Percentiles rank a stretch among this genome's conserved stretches.
Evolutionary conservation across 208 protist species (phyloP).

Genomic region (Trypanosoma grayi): DNA sequence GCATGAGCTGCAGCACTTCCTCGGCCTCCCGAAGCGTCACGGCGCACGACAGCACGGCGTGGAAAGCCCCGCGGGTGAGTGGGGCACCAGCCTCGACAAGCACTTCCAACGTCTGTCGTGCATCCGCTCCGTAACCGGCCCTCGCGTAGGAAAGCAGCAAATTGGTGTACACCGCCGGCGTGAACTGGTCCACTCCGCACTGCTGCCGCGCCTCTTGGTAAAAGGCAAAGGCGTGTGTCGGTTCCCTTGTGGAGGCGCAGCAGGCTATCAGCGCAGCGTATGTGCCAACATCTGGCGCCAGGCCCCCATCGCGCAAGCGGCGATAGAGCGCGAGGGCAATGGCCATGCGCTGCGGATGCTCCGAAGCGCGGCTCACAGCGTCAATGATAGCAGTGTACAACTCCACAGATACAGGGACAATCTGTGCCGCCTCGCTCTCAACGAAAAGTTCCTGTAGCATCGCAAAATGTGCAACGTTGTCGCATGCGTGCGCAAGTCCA

Average conservation of each 20-base stretch:
- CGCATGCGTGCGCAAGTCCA: slow-evolving; percentile 46
- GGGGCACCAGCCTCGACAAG: slow-evolving; percentile 79
- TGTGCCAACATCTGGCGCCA: slow-evolving; percentile 50
- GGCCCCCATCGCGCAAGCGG: slow-evolving; percentile 56
- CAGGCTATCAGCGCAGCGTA: slow-evolving; percentile 82
- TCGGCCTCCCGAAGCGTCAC: slow-evolving; percentile 68
- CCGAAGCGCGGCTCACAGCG: slow-evolving; percentile 50
- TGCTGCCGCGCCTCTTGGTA: slow-evolving; percentile 73
- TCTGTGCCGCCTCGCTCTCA: slow-evolving; percentile 39
- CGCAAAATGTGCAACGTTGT: slow-evolving; percentile 51
- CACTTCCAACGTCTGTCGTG: slow-evolving; percentile 64
- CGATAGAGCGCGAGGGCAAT: slow-evolving; percentile 80
- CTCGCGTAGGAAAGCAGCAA: slow-evolving; percentile 65
- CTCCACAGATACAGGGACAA: slow-evolving; percentile 66
- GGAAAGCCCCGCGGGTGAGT: slow-evolving; percentile 65
- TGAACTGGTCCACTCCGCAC: slow-evolving; percentile 39
- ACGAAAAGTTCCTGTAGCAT: slow-evolving; percentile 59
- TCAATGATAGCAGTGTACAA: slow-evolving; percentile 80
- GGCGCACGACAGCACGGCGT: slow-evolving; percentile 61
- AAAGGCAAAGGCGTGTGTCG: slow-evolving; percentile 72
- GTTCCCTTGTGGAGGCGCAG: slow-evolving; percentile 59
- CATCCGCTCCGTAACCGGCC: slow-evolving; percentile 68
- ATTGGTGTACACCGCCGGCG: slow-evolving; percentile 70
- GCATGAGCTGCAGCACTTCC: slow-evolving; percentile 71
- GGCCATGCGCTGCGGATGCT: slow-evolving; percentile 55